Evolutionary conservation across 495 filamentous ascomycete species (phyloP).

Genomic region (Evernia prunastri): DNA sequence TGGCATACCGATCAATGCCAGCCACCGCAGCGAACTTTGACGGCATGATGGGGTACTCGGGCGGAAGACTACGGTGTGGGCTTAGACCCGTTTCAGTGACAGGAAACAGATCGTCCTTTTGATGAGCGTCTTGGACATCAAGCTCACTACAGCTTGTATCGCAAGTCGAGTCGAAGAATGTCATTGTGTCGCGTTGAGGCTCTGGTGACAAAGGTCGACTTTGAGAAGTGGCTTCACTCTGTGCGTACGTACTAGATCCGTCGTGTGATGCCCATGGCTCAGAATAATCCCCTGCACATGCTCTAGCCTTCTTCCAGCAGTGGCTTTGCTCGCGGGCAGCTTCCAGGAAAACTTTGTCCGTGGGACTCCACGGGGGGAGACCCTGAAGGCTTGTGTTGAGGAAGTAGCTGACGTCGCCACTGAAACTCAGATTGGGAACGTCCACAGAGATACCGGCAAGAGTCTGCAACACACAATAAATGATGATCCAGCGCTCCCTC

Average conservation of each 20-base stretch:
- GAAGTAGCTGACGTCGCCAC: slow-evolving; percentile 55
- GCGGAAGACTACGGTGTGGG: not conserved
- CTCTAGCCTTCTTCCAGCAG: slow-evolving; percentile 47
- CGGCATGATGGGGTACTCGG: not conserved
- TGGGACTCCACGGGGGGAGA: slow-evolving; percentile 47
- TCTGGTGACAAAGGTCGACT: slow-evolving; percentile 10
- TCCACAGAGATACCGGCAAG: slow-evolving; percentile 59
- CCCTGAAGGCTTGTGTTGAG: slow-evolving; percentile 50
- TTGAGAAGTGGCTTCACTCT: not conserved
- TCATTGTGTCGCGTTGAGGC: not conserved
- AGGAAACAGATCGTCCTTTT: not conserved
- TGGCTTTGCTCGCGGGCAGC: slow-evolving; percentile 48
- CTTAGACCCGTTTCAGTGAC: not conserved
- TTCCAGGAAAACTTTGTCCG: slow-evolving; percentile 32
- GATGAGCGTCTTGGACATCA: not conserved
- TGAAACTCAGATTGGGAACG: slow-evolving; percentile 48
- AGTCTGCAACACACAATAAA: slow-evolving; percentile 63
- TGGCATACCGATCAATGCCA: not conserved
- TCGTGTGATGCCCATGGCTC: not conserved
- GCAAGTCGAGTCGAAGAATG: slow-evolving; percentile 3
- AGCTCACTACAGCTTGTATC: not conserved
- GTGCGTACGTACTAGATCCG: not conserved
- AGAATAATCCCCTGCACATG: slow-evolving; percentile 31
- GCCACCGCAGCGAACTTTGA: not conserved
- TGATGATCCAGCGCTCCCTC: slow-evolving; percentile 60